Evolutionary conservation across 2,329 filamentous ascomycete genomes (phyloP), one percentile per base, ranked within the genome.

Genomic region (Alternaria triticina): DNA sequence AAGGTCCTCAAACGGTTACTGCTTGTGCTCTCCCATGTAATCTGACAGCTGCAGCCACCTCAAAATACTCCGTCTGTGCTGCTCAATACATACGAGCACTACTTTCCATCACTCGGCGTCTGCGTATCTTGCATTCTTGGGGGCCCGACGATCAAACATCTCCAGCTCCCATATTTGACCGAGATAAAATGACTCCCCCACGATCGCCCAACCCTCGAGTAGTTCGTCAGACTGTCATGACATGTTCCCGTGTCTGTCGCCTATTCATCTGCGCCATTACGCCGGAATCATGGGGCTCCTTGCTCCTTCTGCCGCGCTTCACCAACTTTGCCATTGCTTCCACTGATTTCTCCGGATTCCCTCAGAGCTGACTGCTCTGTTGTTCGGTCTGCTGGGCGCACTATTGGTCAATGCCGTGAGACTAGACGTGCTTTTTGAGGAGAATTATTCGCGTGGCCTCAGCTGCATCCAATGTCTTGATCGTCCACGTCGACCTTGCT

Each of bases 261-360:
- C 30, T 65, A 30, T 23, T 47, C 55, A 58, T 40, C 36, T 17
- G 36, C 36, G 36, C 36, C n/a, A 40, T 40, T 40, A 40, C 59
- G 47, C 60, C 60, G 50, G 59, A 28, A 61, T 58, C 59, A 61
- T 59, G 64, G 66, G 66, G 66, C 67, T 65, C 66, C 64, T 49
- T 54, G 61, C 27, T 17, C 51, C 49, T 45, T 36, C 44, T 61
- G 49, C 49, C 64, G 54, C 61, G 54, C 45, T 50, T 58, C 25
- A 27, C 51, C 20, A 50, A 49, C 33, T 52, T 52, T 43, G 28
- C 56, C 36, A 49, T 47, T 25, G 49, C 33, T 43, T 52, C 56
- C 55, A 54, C 36, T 17, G n/a, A 54, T 49, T 45, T 44, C 47
- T 8, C 17, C 22, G 13, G 25, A 10, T 15, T 55, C 30, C 28